Conservation (phyloP, 2,329 filamentous ascomycete genomes). For the Colletotrichum chrysophilum region DNA sequence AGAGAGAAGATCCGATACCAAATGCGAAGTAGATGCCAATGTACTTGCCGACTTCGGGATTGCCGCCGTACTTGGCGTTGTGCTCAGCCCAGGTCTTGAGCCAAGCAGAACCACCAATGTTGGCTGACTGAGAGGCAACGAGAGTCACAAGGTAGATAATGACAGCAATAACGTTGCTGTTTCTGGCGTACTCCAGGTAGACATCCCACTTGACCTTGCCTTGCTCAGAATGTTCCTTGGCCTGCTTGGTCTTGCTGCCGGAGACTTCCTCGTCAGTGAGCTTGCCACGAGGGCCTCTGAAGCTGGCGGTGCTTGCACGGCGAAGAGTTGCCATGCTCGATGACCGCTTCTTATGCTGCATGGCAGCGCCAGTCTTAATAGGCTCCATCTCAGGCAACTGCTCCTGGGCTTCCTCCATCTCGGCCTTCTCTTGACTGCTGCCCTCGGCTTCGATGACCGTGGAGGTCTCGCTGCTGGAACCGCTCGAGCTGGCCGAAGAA, state of each 20-base stretch:
- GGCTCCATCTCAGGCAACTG: conserved; percentile 76
- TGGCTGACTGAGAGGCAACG: conserved; percentile 79
- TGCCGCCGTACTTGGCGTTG: conserved; percentile 72
- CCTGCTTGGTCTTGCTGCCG: conserved; percentile 78
- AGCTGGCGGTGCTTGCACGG: conserved; percentile 89
- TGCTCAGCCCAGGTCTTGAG: conserved; percentile 89
- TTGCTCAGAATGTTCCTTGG: conserved; percentile 88
- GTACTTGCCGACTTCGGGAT: conserved; percentile 83
- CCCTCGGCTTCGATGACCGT: conserved; percentile 59
- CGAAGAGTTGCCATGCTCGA: conserved; percentile 83
- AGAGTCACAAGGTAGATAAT: conserved; percentile 78
- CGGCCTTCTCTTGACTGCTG: conserved; percentile 61
- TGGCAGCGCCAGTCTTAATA: conserved; percentile 63
- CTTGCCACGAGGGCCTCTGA: conserved; percentile 85
- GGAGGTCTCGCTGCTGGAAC: conserved; percentile 59
- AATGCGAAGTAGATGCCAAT: conserved; percentile 96
- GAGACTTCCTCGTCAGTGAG: conserved; percentile 82
- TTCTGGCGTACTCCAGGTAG: conserved; percentile 92
- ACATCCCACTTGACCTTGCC: conserved; percentile 98
- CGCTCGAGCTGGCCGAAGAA: conserved; percentile 51
- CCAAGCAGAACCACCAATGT: conserved; percentile 89
- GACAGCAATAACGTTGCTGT: conserved; percentile 88
- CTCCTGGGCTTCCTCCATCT: conserved; percentile 81
- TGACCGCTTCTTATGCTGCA: conserved; percentile 59
- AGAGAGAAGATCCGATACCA: conserved; percentile 81